Evolutionary conservation across 805 yeast species (phyloP).

Genomic region (Ascoidea tarda): DNA sequence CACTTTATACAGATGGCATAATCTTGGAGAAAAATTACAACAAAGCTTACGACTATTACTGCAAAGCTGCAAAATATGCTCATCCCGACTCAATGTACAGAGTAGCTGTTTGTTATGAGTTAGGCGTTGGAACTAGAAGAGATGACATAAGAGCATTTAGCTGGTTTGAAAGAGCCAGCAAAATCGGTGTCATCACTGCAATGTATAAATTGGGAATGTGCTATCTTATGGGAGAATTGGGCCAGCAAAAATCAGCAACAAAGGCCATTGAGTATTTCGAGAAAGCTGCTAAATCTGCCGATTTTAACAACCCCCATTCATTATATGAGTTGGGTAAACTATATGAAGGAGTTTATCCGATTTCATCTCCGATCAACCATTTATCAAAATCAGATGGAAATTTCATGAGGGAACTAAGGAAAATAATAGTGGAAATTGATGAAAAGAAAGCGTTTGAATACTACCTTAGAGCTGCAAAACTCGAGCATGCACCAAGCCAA

Average conservation of each 20-base stretch:
- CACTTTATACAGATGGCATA: constrained; percentile 36
- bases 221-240: constrained; percentile 32
- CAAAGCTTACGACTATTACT: constrained; percentile 47
- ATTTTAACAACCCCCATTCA: constrained; percentile 35
- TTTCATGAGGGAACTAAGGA: constrained; percentile 20
- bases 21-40: constrained; percentile 40
- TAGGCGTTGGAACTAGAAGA: constrained; percentile 39
- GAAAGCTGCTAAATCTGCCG: constrained; percentile 31
- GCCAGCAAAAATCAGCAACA: constrained; percentile 23
- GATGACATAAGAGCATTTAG: constrained; percentile 33
- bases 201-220: constrained; percentile 68
- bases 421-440: constrained; percentile 19
- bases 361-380: constrained; percentile 11
- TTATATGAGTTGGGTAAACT: constrained; percentile 41
- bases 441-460: constrained; percentile 30
- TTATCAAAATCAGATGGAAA: constrained; percentile 15
- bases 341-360: constrained; percentile 31
- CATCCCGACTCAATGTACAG: constrained; percentile 54
- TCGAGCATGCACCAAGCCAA: constrained; percentile 53
- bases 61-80: constrained; percentile 40
- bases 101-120: constrained; percentile 56
- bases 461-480: constrained; percentile 44
- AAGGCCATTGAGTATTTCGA: constrained; percentile 37
- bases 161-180: constrained; percentile 47
- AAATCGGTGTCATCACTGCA: constrained; percentile 45